Percentiles rank a stretch among this genome's conserved stretches.
phyloP scores from a whole-genome alignment of 148 eudicot genomes.

The Vaccinium corymbosum region DNA sequence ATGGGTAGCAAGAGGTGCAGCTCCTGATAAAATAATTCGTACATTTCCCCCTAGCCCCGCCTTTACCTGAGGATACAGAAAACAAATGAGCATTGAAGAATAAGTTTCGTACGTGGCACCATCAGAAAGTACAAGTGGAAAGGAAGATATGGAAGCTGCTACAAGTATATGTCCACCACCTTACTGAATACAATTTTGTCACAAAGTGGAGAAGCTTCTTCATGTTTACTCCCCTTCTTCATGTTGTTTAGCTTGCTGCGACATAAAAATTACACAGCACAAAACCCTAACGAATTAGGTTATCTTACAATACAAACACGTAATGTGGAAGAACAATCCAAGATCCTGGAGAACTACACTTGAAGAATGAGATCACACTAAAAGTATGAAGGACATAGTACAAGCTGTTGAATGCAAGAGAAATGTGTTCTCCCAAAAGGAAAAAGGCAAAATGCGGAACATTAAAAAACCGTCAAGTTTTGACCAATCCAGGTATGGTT shows the following conservation, averaged over 20 bases:
- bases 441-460: neutral
- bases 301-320: neutral
- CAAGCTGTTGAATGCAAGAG: neutral
- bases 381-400: neutral
- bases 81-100: neutral
- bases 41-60: conserved; percentile 83
- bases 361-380: neutral
- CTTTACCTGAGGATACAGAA: conserved; percentile 56
- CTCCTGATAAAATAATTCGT: conserved; percentile 90
- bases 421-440: neutral
- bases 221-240: conserved; percentile 67
- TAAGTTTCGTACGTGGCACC: neutral
- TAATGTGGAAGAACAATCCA: neutral
- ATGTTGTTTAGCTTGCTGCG: conserved; percentile 71
- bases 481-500: neutral
- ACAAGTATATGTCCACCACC: conserved; percentile 35
- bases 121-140: neutral
- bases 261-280: conserved; percentile 9
- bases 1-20: conserved; percentile 94
- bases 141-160: neutral
- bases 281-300: neutral
- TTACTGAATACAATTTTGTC: conserved; percentile 87
- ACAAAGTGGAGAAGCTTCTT: conserved; percentile 68
- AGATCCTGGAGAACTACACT: neutral
- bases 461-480: neutral